Conservation (phyloP, 2,329 filamentous ascomycete genomes). For the Chrysoporthe cubensis region DNA sequence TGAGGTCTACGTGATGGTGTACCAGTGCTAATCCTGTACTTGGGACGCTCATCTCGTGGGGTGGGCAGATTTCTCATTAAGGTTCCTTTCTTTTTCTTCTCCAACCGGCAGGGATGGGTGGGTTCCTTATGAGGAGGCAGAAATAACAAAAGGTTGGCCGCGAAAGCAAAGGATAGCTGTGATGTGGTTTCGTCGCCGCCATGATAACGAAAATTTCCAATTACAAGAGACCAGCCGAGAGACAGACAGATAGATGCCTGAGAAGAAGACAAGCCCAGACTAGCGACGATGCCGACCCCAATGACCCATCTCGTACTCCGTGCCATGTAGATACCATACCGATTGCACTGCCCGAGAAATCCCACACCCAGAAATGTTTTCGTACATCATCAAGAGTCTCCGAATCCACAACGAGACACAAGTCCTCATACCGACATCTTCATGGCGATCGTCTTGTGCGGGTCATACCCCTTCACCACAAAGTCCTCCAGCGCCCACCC, state of each 20-base stretch:
- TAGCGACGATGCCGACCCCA: neutral
- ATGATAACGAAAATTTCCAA: too few relatives aligned
- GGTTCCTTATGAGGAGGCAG: too few relatives aligned
- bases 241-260: neutral
- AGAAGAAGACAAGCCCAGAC: neutral
- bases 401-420: neutral
- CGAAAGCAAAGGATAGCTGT: too few relatives aligned
- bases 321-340: neutral
- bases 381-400: neutral
- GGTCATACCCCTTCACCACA: constrained; percentile 83
- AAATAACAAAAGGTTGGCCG: too few relatives aligned
- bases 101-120: neutral
- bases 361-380: neutral
- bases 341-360: neutral
- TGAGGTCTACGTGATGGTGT: neutral
- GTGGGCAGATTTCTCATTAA: neutral
- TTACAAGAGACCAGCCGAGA: neutral
- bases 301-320: neutral
- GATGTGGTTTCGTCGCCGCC: too few relatives aligned
- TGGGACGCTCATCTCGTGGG: neutral
- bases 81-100: neutral
- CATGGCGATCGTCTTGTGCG: constrained; percentile 92
- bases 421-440: constrained; percentile 85
- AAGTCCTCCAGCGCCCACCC: constrained; percentile 91
- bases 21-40: neutral